Conservation (phyloP, 495 filamentous ascomycete genomes). For the Pseudoneurospora amorphoporcata region DNA sequence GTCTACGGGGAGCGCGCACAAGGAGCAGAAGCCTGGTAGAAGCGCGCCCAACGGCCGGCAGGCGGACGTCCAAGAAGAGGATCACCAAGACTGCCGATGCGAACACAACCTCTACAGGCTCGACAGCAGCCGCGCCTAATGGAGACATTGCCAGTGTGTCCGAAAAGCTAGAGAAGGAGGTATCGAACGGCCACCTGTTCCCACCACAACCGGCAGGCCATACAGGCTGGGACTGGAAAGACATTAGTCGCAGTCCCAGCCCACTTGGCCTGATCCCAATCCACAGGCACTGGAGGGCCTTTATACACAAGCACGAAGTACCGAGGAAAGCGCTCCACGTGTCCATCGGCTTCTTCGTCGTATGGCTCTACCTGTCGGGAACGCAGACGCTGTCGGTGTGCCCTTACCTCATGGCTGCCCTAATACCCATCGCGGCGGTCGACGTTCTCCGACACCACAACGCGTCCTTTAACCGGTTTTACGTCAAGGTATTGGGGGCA, state of each 20-base stretch:
- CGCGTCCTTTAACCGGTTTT: constrained; percentile 72
- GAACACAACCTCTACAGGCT: not conserved
- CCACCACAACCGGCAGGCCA: constrained; percentile 41
- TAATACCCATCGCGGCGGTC: constrained; percentile 79
- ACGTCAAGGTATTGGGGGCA: constrained; percentile 73
- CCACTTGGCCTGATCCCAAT: constrained; percentile 93
- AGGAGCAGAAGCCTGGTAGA: constrained; percentile 44
- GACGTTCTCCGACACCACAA: constrained; percentile 77
- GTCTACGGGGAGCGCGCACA: constrained; percentile 35
- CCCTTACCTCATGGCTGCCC: constrained; percentile 66
- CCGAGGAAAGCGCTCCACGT: constrained; percentile 74
- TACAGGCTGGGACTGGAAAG: constrained; percentile 56
- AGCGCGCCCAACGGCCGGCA: constrained; percentile 32
- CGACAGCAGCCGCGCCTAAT: constrained; percentile 5
- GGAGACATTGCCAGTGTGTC: not conserved
- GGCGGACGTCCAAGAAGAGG: constrained; percentile 31
- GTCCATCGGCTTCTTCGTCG: constrained; percentile 87
- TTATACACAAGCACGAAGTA: constrained; percentile 70
- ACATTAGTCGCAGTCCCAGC: constrained; percentile 77
- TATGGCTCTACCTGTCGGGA: constrained; percentile 70
- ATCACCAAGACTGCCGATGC: constrained; percentile 3
- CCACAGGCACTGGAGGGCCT: constrained; percentile 61
- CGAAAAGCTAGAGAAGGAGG: constrained; percentile 6
- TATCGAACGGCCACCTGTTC: constrained; percentile 60
- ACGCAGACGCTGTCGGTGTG: constrained; percentile 64